Evolutionary conservation across 176 grass and related monocot species (phyloP), one percentile per base, ranked within the genome.

Genomic region (Cymbopogon citratus): DNA sequence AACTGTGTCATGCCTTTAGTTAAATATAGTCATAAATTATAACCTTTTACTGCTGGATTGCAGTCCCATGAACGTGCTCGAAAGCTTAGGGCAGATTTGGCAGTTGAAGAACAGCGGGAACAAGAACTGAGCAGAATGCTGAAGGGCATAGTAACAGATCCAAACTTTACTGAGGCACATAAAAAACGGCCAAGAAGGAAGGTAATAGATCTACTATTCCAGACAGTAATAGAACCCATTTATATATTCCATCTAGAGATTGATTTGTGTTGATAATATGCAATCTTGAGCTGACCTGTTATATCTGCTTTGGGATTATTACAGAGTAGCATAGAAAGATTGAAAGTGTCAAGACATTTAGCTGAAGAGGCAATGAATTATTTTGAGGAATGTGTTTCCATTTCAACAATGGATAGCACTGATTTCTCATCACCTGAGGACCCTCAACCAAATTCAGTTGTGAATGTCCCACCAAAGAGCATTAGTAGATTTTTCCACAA

Each of bases 341-440:
- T 81, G 75, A 94, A 82, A 81, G 87, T 88, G 61, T 95, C 95
- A 66, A 95, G 79, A 72, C 78, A 86, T 88, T 91, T 98, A 76
- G 92, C 89, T 82, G 88, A 98, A 85, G 95, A 98, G 72, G 90
- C 92, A 67, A 85, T 98, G 85, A 91, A 80, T 89, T 98, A 93
- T 87, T 98, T 95, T n/a, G 92, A 98, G 86, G 95, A 98, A 86
- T 93, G 90, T 78, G 88, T 98, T 46, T 91, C 95, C 38, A 79
- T 98, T 78, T 98, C 92, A 70, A 95, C 91, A 63, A 85, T 95
- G 80, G 95, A 98, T 74, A 88, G 90, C 59, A 88, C 90, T 76
- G 95, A 95, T 82, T 79, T 98, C 81, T 98, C 95, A 13, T 95
- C 90, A 51, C 67, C 87, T 41, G 92, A 98, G 44, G 95, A 94